Base-by-base conservation (phyloP, 2,329 filamentous ascomycete genomes). In the Xylogone sp. region DNA sequence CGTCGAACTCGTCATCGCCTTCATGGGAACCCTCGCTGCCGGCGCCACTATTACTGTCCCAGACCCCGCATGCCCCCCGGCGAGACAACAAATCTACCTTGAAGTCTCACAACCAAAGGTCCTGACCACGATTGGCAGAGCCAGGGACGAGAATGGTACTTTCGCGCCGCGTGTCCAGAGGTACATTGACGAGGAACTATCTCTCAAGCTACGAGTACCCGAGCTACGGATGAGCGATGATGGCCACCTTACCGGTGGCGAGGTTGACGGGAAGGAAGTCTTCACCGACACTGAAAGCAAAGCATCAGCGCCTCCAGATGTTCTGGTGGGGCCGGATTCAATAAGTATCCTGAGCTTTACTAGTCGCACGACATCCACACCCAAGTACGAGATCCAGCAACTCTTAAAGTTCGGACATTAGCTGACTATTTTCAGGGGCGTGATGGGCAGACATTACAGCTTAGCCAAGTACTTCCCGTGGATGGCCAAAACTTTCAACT, bases 401-500 rank as follows among this genome's bases (percentile, higher is more conserved):
- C n/a, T n/a, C n/a, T n/a, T n/a, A n/a, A n/a, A n/a, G n/a, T n/a
- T n/a, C n/a, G n/a, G n/a, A n/a, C n/a, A n/a, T n/a, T n/a, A n/a
- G n/a, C n/a, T n/a, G n/a, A n/a, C n/a, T n/a, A n/a, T n/a, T n/a
- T n/a, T n/a, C n/a, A 96, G 96, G 75, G 90, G 90, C 59, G 93
- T 97, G 12, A 79, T 84, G 51, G 92, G 93, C 1, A 81, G 93
- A 13, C 93, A 97, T 70, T 97, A 87, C 72, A 88, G 83, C 47
- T 74, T 97, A 54, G 82, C 90, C 1, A 85, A 87, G 62, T 97
- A 96, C 72, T 95, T 93, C 65, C 83, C 86, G 19, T 97, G 91
- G 92, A 97, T 97, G 93, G 83, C 90, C 0, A 74, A 94, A 70
- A 83, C 76, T 2, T 97, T 97, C 68, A 76, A 83, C 46, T 76